Evolutionary conservation across 371 early-diverging fungal species (phyloP), one percentile per base, ranked within the genome.

Genomic region (Basidiobolus meristosporus): DNA sequence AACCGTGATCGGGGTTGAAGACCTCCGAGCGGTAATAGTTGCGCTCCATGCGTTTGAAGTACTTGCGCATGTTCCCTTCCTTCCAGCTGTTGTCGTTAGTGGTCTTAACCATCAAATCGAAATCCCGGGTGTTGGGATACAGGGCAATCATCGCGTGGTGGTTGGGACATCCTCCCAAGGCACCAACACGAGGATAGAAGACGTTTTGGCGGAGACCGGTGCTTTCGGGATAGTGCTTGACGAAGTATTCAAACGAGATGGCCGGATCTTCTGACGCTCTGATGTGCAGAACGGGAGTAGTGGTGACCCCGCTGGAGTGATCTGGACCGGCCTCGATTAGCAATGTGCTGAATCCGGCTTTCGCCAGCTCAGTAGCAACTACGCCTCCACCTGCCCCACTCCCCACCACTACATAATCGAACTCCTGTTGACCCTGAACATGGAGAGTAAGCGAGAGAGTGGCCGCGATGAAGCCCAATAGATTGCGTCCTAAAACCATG

Each of bases 321-420:
- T 42, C 36, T 17, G 26, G 36, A 2, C 43, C 36, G 12, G 43
- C 35, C 36, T 42, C 43, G 5, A 42, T 36, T 26, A 42, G 20
- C 26, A 42, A 17, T 4, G 36, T 42, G 2, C 36, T 26, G 12
- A 26, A 36, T 3, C 35, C 43, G 14, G 26, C 3, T 17, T 36
- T 42, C 2, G 43, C 43, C 18, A 42, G 28, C 17, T 36, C 36
- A 2, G 17, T 14, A 7, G 36, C 43, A 11, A 16, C 33, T 12
- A 23, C 36, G 12, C 21, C 34, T 6, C 43, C 43, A 1, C 20
- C 43, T 14, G 34, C 5, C 7, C 36, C 43, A 2, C 35, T 21
- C 10, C 43, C 36, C 12, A 42, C 43, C 3, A 42, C 36, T 15
- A 36, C 31, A 18, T 42, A 42, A 18, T 42, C 43, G n/a, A n/a